These are phyloP conservation scores for Henckelia pumila DNA, from an alignment of 257 asterid species.

Conservation along the genomic window DNA sequence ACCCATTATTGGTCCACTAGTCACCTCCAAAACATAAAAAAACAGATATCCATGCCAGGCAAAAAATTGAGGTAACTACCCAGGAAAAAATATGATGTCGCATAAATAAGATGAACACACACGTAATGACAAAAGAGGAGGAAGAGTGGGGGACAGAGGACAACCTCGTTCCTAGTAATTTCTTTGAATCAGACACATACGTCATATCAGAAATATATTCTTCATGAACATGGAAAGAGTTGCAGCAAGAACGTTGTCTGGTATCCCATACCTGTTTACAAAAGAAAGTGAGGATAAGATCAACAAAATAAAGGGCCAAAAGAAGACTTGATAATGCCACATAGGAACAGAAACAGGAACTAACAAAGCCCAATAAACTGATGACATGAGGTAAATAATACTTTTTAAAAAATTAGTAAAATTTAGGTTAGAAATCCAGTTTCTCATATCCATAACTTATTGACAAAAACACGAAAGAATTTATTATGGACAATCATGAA, in stretches of 20 bases:
- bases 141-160: slow-evolving; percentile 1
- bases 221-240: slow-evolving; percentile 64
- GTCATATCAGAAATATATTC: slow-evolving; percentile 89
- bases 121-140: neutral
- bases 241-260: slow-evolving; percentile 79
- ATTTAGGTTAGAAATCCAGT: no score
- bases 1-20: neutral
- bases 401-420: neutral
- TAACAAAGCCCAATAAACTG: neutral
- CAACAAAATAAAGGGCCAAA: neutral
- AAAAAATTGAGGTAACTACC: neutral
- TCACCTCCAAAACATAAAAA: slow-evolving; percentile 4
- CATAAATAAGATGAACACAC: neutral
- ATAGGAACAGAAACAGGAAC: slow-evolving; percentile 3
- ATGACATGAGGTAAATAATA: neutral
- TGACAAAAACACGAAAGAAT: no score
- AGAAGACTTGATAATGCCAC: slow-evolving; percentile 1
- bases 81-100: neutral
- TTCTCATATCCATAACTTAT: no score
- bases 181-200: slow-evolving; percentile 73
- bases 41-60: slow-evolving; percentile 6
- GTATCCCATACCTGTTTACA: slow-evolving; percentile 80
- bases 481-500: neutral
- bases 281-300: slow-evolving; percentile 6
- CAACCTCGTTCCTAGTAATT: slow-evolving; percentile 80